Percentiles rank a stretch among this genome's conserved stretches.
Evolutionary conservation across 352 stramenopile genomes (phyloP).

Genomic region (Globisporangium uncinulatum): DNA sequence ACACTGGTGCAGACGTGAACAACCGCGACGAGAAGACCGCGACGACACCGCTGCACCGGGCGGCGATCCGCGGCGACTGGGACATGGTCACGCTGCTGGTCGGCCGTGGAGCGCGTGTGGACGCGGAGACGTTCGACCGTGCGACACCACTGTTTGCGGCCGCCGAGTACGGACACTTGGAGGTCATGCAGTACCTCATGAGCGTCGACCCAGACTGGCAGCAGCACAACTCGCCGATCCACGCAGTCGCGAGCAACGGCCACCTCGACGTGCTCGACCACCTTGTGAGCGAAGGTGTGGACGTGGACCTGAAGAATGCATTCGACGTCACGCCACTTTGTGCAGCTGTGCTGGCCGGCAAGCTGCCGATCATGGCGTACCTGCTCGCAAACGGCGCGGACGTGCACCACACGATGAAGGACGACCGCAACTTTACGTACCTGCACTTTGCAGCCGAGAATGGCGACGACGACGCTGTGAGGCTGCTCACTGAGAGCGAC

Average conservation of each 20-base stretch:
- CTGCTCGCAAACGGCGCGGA: conserved; percentile 15
- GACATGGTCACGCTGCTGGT: conserved; percentile 11
- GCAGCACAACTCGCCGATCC: conserved; percentile 6
- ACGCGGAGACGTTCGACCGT: conserved; percentile 8
- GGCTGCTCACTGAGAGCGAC: conserved; percentile 19
- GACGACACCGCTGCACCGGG: conserved; percentile 13
- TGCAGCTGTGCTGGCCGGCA: conserved; percentile 8
- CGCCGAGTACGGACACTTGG: conserved; percentile 13
- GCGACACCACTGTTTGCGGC: conserved; percentile 13
- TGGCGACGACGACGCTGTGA: conserved; percentile 17
- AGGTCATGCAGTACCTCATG: conserved; percentile 11
- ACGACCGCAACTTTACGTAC: conserved; percentile 14
- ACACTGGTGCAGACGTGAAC: conserved; percentile 13
- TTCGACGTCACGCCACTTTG: conserved; percentile 14
- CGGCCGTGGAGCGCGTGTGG: conserved; percentile 6
- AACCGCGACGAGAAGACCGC: conserved; percentile 14
- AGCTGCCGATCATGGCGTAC: conserved; percentile 10
- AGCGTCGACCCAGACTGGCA: conserved; percentile 7
- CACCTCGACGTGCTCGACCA: conserved; percentile 15
- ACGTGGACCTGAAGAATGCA: conserved; percentile 12
- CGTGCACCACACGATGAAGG: conserved; percentile 13
- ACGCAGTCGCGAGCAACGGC: conserved; percentile 13
- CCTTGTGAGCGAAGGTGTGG: conserved; percentile 6
- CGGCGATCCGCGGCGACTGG: conserved; percentile 11
- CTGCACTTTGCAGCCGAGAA: conserved; percentile 27